These are phyloP conservation scores for Clarireedia paspali DNA, from an alignment of 2,329 filamentous ascomycete species.

Conservation along the genomic window DNA sequence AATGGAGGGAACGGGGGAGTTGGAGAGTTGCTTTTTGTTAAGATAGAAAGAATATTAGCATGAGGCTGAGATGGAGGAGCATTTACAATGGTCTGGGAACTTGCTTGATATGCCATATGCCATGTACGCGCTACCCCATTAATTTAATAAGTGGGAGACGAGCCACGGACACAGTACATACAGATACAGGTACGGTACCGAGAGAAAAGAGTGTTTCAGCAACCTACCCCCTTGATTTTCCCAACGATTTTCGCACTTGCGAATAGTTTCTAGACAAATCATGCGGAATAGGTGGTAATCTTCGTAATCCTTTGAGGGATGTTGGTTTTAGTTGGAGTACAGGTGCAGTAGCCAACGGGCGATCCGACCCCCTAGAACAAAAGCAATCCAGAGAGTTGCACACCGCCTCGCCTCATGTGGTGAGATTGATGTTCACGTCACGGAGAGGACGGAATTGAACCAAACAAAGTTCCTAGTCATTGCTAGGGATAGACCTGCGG, in stretches of 20 bases:
- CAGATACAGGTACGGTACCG: background rate
- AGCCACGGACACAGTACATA: background rate
- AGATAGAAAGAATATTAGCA: background rate
- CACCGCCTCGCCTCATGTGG: constrained; percentile 8
- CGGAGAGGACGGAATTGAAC: background rate
- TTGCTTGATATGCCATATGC: background rate
- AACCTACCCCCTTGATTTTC: background rate
- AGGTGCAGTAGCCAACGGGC: constrained; percentile 3
- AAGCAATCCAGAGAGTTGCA: constrained; percentile 2
- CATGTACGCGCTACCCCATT: background rate
- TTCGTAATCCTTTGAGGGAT: background rate
- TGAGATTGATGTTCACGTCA: background rate
- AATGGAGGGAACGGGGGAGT: background rate
- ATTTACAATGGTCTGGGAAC: background rate
- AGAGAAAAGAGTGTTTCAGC: background rate
- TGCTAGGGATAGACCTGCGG: background rate
- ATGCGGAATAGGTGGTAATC: background rate
- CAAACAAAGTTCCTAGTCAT: background rate
- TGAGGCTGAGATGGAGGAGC: constrained; percentile 3
- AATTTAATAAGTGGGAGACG: background rate
- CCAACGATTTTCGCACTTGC: constrained; percentile 7
- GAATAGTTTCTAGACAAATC: constrained; percentile 7
- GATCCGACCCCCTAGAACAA: constrained; percentile 2
- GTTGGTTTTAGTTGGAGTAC: background rate
- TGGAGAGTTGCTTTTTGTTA: background rate